Evolutionary conservation across 768 basidiomycete species (phyloP).

Genomic region (Collybia mongolica): DNA sequence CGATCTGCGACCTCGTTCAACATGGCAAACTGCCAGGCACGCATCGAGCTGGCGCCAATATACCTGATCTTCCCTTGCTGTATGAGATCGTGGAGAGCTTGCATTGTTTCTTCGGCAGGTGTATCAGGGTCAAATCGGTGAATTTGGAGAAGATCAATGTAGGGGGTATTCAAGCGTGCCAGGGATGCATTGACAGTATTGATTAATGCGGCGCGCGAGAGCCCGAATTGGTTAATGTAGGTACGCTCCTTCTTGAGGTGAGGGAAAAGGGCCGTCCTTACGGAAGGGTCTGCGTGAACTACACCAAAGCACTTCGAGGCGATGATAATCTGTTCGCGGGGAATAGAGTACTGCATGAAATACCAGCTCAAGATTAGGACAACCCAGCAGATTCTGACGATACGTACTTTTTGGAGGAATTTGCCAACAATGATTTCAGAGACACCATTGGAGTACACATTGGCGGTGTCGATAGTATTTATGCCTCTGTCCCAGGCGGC

Average conservation of each 20-base stretch:
- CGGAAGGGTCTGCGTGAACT: conserved; percentile 5
- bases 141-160: conserved; percentile 37
- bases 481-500: too few relatives aligned
- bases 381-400: too few relatives aligned
- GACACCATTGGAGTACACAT: background rate
- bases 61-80: conserved; percentile 42
- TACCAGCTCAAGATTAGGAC: background rate
- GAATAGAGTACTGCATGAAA: conserved; percentile 7
- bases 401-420: background rate
- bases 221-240: conserved; percentile 16
- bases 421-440: background rate
- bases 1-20: conserved; percentile 43
- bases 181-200: conserved; percentile 29
- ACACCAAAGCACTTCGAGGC: conserved; percentile 11
- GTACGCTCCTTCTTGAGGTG: conserved; percentile 6
- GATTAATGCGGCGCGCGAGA: conserved; percentile 26
- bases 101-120: conserved; percentile 42
- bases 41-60: conserved; percentile 48
- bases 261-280: background rate
- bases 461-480: background rate
- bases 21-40: conserved; percentile 38
- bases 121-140: conserved; percentile 36
- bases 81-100: conserved; percentile 44
- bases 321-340: conserved; percentile 11
- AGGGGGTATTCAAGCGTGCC: conserved; percentile 22